Evolutionary conservation across 176 grass and related monocot species (phyloP), one percentile per base, ranked within the genome.

Genomic region (Aegilops sharonensis): DNA sequence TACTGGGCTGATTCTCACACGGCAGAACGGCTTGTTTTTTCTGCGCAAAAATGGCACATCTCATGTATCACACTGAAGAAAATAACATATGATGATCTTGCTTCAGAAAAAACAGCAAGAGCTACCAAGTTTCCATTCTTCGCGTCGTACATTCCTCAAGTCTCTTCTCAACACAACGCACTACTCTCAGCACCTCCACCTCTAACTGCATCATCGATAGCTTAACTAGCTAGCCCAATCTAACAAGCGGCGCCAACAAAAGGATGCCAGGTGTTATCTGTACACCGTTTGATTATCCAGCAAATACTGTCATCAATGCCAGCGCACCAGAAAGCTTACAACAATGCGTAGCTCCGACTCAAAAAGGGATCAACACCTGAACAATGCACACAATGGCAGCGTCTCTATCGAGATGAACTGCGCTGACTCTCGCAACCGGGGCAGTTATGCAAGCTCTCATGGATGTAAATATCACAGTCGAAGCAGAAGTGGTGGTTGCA

Each of bases 381-480:
- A 85, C 61, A 68, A 85, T 36, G 77, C 70, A 86, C 2, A 24
- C 0, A 7, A 64, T 81, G 61, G 12, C 62, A 37, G 17, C 37
- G 4, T 70, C 81, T 62, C 85, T 85, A 81, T 40, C 29, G 52
- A 64, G 85, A 18, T 10, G 78, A 84, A 77, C 62, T 84, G n/a
- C 77, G 79, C 47, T 79, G 94, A 29, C 97, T 96, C 90, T 99
- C 97, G 8, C 94, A 99, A 25, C 97, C 97, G 69, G 97, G 97
- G 82, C 94, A 99, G 57, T 99, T 99, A 68, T 99, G 94, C 90
- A 99, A 87, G 85, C 97, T 99, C 87, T 99, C 97, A 23, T 96
- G 97, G 81, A 99, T 93, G 84, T 99, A 99, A 24, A 99, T 96
- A 86, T 99, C 97, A 50, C 97, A 99, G 83, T 99, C 94, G 32